Conservation (phyloP, 1,284 basidiomycete species). For the Naganishia sp. region DNA sequence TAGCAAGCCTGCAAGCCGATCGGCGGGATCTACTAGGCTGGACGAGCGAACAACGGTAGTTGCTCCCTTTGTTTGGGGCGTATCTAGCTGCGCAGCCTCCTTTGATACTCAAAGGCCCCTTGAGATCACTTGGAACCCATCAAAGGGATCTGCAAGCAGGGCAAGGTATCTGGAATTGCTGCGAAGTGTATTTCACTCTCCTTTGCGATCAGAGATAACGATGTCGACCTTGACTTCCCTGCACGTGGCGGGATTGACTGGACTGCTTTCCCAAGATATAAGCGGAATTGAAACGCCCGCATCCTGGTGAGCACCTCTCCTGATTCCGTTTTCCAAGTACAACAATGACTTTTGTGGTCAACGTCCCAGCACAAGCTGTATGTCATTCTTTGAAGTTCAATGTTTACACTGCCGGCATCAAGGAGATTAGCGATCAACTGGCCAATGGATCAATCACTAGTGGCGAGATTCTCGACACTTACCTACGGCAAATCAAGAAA, state of each 20-base stretch:
- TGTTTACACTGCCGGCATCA: constrained; percentile 11
- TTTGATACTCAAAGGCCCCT: neutral
- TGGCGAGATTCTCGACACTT: constrained; percentile 1
- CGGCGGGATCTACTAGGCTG: no score
- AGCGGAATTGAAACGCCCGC: no score
- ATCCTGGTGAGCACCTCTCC: no score
- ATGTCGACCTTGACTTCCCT: no score
- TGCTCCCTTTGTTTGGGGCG: no score
- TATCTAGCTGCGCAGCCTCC: neutral
- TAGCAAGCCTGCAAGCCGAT: no score
- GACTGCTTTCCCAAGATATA: no score
- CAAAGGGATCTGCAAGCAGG: neutral
- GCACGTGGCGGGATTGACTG: no score
- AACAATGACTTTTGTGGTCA: neutral
- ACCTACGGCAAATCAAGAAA: constrained; percentile 3
- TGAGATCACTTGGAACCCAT: neutral
- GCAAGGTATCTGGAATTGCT: neutral
- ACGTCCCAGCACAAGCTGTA: neutral
- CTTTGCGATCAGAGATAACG: no score
- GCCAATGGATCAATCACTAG: neutral
- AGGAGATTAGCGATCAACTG: neutral
- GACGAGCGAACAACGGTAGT: neutral
- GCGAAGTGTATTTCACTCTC: no score
- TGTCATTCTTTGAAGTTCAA: neutral
- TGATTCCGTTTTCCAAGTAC: no score